phyloP scores from a whole-genome alignment of 805 yeast species.

The Schwanniomyces pseudopolymorphus region DNA sequence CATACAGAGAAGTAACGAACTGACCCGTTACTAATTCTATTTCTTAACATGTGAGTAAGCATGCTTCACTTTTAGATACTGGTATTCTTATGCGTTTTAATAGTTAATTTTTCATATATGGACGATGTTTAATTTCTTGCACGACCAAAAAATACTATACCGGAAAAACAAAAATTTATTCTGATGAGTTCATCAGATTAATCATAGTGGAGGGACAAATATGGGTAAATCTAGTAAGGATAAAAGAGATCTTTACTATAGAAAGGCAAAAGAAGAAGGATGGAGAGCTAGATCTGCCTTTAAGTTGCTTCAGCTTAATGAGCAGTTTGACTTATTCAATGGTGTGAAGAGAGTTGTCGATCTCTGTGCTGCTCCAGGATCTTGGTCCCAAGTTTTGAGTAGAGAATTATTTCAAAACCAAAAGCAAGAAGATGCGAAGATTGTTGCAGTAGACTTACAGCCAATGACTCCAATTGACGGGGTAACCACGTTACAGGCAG shows the following conservation, averaged over 20 bases:
- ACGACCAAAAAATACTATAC: constrained; percentile 4
- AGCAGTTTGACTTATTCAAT: constrained; percentile 79
- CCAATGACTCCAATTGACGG: constrained; percentile 97
- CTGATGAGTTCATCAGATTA: neutral
- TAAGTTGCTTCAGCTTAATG: constrained; percentile 86
- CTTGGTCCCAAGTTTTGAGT: constrained; percentile 95
- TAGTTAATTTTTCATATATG: constrained; percentile 1
- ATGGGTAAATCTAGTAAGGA: constrained; percentile 97
- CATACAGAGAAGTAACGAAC: constrained; percentile 6
- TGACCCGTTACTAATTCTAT: constrained; percentile 2
- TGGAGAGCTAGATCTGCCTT: constrained; percentile 98
- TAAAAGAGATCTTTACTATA: constrained; percentile 84
- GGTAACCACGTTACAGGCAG: constrained; percentile 90
- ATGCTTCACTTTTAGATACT: neutral
- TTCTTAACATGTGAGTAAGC: neutral
- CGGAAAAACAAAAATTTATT: constrained; percentile 4
- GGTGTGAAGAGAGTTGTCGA: constrained; percentile 86
- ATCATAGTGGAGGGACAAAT: neutral
- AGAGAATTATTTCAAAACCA: constrained; percentile 55
- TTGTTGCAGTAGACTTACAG: constrained; percentile 93
- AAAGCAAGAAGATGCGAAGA: constrained; percentile 52
- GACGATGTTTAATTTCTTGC: constrained; percentile 2
- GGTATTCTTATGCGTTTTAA: neutral
- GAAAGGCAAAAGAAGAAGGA: constrained; percentile 97
- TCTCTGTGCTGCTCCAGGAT: constrained; percentile 97